Conservation (phyloP, 2,329 filamentous ascomycete species). For the Nemania sp. region DNA sequence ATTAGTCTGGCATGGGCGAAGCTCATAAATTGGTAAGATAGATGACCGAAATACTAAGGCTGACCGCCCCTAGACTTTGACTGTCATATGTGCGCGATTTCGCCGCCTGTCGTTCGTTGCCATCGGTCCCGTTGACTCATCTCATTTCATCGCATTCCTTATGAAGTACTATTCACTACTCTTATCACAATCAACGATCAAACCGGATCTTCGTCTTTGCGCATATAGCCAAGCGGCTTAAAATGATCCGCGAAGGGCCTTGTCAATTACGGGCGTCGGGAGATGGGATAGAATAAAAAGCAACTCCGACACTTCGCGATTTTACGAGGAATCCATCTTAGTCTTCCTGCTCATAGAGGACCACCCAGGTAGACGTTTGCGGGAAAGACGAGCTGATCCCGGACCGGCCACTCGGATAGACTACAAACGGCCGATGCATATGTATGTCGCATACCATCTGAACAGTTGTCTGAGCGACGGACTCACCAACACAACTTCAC, state of each 20-base stretch:
- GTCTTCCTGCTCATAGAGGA: background rate
- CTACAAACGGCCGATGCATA: too few species aligned
- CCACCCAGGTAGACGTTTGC: too few species aligned
- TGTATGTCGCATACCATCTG: background rate
- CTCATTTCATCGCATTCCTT: background rate
- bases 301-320: background rate
- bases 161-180: background rate
- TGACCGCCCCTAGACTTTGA: background rate
- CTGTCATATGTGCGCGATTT: background rate
- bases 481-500: background rate
- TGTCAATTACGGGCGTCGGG: background rate
- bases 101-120: too few species aligned
- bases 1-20: background rate
- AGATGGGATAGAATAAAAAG: background rate
- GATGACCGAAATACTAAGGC: background rate
- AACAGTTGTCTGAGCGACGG: background rate
- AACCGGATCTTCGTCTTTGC: background rate
- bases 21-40: background rate
- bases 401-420: too few species aligned
- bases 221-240: background rate
- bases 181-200: background rate
- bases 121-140: background rate
- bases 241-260: background rate
- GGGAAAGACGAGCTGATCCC: too few species aligned
- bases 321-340: background rate